Conservation (phyloP, 148 eudicot species). For the Chenopodium suecicum region DNA sequence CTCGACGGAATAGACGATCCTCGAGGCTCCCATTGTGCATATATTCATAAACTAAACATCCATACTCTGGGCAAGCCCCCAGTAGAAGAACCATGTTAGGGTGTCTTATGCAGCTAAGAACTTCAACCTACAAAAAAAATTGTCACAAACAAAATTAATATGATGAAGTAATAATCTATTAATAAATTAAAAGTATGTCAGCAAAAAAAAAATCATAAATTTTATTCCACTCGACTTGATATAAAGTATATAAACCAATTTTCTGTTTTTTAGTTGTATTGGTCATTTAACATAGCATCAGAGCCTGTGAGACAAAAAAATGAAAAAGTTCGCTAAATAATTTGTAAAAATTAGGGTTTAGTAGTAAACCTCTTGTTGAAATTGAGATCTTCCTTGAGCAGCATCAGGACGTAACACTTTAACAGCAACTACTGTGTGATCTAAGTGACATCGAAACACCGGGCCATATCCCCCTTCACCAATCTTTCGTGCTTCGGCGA, state of each 20-base stretch:
- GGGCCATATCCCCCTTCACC: constrained; percentile 99
- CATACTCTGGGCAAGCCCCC: constrained; percentile 98
- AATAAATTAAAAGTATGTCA: too few species aligned
- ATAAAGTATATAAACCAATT: too few species aligned
- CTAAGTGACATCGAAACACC: constrained; percentile 63
- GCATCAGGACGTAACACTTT: constrained; percentile 98
- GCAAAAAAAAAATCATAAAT: too few species aligned
- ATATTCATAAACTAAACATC: constrained; percentile 87
- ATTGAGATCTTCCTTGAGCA: constrained; percentile 89
- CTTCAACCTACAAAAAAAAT: constrained; percentile 59
- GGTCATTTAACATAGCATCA: too few species aligned
- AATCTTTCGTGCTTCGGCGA: constrained; percentile 60
- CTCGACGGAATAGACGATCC: constrained; percentile 64
- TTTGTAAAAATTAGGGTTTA: background rate
- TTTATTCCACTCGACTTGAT: too few species aligned
- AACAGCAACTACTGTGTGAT: constrained; percentile 77
- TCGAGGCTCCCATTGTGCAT: constrained; percentile 97
- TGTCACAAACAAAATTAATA: background rate
- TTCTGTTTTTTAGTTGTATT: too few species aligned
- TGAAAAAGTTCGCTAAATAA: too few species aligned
- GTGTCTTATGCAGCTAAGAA: constrained; percentile 84
- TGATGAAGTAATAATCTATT: too few species aligned
- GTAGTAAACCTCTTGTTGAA: constrained; percentile 70
- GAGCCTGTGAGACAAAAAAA: too few species aligned
- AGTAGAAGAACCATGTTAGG: constrained; percentile 93